Base-by-base conservation (phyloP, 768 basidiomycete species). In the Lactarius psammicola region DNA sequence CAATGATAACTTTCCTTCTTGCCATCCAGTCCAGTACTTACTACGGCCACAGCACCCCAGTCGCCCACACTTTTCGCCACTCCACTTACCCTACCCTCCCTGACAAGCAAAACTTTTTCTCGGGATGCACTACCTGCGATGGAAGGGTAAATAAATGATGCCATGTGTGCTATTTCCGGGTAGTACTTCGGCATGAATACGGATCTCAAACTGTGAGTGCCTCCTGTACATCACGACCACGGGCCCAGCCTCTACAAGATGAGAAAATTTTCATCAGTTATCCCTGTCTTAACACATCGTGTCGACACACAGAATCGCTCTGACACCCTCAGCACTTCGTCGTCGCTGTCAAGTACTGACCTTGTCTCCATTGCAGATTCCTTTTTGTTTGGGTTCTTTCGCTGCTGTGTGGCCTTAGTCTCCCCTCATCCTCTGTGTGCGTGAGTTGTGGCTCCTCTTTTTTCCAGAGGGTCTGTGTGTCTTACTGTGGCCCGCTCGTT, bases 201-300 rank as follows among this genome's bases (percentile, higher is more conserved):
- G 4, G n/a, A 23, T 26, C 10, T 26, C 23, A 5, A 49, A 49
- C 13, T 44, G 65, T 66, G 61, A 62, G 61, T 63, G n/a, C 28
- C 17, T 20, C 26, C 17, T 57, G 17, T 33, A 6, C 56, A 6
- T 15, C n/a, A 15, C 40, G 28, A 28, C 42, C 1, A 20, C n/a
- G 13, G 23, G 17, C 31, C 17, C n/a, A 20, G 28, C n/a, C n/a
- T 17, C 28, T 56, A 10, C 59, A 13, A 59, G 66, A 67, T 65
- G 66, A 67, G 31, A 67, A n/a, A 44, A 36, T 20, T 11, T 63
- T 46, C 46, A 65, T 67, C 66, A 67, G 66, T 67, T 67, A 67
- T 67, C 66, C 66, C 66, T 67, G 66, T 67, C 66, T 67, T 65
- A 67, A 67, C 28, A 56, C 59, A 51, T 59, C 1, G 60, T 67